Evolutionary conservation across 352 stramenopile genomes (phyloP).

Genomic region (Nothophytophthora sp.): DNA sequence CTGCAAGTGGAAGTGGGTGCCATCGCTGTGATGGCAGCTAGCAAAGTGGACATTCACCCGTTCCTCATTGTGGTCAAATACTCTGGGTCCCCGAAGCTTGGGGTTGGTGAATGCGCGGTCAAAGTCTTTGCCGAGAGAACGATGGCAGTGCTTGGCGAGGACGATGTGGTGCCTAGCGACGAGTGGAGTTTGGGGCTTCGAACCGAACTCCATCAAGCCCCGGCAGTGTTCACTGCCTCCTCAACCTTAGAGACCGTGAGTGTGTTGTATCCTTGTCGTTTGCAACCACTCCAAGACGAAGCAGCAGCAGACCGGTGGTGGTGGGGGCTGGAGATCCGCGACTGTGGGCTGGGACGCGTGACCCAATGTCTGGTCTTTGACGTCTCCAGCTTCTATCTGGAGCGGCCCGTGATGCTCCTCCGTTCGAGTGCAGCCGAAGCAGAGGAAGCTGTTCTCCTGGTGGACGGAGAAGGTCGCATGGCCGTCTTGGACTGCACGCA

Average conservation of each 20-base stretch:
- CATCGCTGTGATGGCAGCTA: slow-evolving; percentile 17
- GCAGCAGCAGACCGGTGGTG: neutral
- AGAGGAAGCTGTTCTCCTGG: slow-evolving; percentile 18
- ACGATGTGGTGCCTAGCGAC: slow-evolving; percentile 30
- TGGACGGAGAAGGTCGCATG: slow-evolving; percentile 22
- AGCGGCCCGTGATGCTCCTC: neutral
- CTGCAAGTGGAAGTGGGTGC: slow-evolving; percentile 10
- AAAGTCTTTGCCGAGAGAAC: slow-evolving; percentile 40
- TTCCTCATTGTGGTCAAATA: slow-evolving; percentile 30
- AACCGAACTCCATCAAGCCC: slow-evolving; percentile 6
- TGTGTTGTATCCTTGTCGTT: slow-evolving; percentile 20
- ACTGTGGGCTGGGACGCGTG: slow-evolving; percentile 28
- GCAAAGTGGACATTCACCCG: slow-evolving; percentile 16
- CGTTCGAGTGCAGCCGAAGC: slow-evolving; percentile 5
- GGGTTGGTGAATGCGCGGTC: slow-evolving; percentile 8
- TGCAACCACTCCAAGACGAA: neutral
- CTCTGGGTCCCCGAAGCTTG: slow-evolving; percentile 7
- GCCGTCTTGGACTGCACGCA: slow-evolving; percentile 24
- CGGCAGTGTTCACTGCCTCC: slow-evolving; percentile 12
- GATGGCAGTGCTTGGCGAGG: slow-evolving; percentile 20
- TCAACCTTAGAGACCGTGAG: slow-evolving; percentile 1
- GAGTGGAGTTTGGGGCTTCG: slow-evolving; percentile 27
- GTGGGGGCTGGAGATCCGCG: slow-evolving; percentile 45
- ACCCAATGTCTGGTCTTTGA: slow-evolving; percentile 29
- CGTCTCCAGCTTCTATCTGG: neutral